Evolutionary conservation across 2,329 filamentous ascomycete genomes (phyloP), one percentile per base, ranked within the genome.

Genomic region (Fusarium sp.): DNA sequence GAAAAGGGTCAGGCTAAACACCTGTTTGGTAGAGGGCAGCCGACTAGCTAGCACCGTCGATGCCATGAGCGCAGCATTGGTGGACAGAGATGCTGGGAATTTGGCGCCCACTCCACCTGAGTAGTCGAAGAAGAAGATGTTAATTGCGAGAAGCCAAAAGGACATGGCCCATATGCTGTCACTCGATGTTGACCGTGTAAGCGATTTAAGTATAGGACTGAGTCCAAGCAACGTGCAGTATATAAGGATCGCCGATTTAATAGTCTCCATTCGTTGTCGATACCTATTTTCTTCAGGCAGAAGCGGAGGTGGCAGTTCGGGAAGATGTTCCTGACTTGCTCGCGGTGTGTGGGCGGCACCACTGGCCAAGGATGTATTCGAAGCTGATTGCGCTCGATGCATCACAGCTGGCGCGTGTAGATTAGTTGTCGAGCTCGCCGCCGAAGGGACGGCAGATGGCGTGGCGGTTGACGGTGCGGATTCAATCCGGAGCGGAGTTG

Each of bases 161-260:
- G 93, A 96, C 84, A 99, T 92, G 61, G 96, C 93, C 96, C 96
- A 99, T 78, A 99, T 99, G 44, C 92, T 96, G 84, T 99, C 96
- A 58, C 89, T 92, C 10, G 93, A 95, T 7, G 95, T 98, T 7
- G 94, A 98, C 52, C 88, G 88, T 1, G 96, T 99, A n/a, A 99
- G 87, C 3, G 94, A 98, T 79, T 98, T 98, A 66, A 99, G 89
- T 69, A 99, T 98, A 0, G 96, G 96, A 43, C 93, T 97, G 6
- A 99, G 86, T 13, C 95, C 96, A 6, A 98, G 88, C 16, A 99
- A 86, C 6, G 94, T 94, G 72, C 92, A 97, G 81, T 97, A 98
- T 75, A 98, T 98, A 51, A 98, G 86, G 39, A 97, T 84, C 1
- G 94, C 94, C 0, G 94, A 98, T 81, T 98, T 98, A 72, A 94